Base-by-base conservation (phyloP, 2,329 filamentous ascomycete genomes). In the Cadophora sp. region DNA sequence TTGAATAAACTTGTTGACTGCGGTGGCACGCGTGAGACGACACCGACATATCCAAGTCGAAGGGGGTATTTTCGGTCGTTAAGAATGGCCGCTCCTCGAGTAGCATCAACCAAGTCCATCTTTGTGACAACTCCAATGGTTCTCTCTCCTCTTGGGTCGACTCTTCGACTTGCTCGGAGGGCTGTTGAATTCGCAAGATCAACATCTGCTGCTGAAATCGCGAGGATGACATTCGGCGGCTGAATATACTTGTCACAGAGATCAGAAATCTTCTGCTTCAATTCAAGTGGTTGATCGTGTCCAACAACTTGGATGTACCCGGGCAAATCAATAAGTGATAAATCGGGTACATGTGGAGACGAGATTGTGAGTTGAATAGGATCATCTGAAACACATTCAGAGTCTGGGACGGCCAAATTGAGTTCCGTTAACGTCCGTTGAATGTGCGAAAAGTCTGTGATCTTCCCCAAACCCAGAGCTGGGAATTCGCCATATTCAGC, bases 41-140 rank as follows among this genome's bases (percentile, higher is more conserved):
- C 96, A 59, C 96, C 96, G 3, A 99, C 95, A 74, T 99, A 99
- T 3, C 96, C 96, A 3, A 99, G 83, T n/a, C 96, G 87, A 36
- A 99, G 84, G 48, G 96, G 95, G 76, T 99, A 99, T 78, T 98
- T 97, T 76, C 89, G 91, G 78, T 99, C 95, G 30, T 85, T 89
- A 22, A 99, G 83, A 39, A 99, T 93, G 43, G 87, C 85, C 16
- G 88, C 86, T 36, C 94, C 96, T 66, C 95, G 89, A 8, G 84
- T 82, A 3, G 96, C 86, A 73, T 98, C 95, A 8, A 99, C 94
- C 24, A 99, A 84, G 75, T 99, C 96, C 95, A 99, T 97, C 82
- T 99, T 99, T 3, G 96, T 99, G 50, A 99, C 90, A n/a, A 99
- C 96, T 53, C 96, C 96, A 76, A 99, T 99, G 0, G 96, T 99